phyloP scores from a whole-genome alignment of 345 rosid genomes.

The Geranium brycei region DNA sequence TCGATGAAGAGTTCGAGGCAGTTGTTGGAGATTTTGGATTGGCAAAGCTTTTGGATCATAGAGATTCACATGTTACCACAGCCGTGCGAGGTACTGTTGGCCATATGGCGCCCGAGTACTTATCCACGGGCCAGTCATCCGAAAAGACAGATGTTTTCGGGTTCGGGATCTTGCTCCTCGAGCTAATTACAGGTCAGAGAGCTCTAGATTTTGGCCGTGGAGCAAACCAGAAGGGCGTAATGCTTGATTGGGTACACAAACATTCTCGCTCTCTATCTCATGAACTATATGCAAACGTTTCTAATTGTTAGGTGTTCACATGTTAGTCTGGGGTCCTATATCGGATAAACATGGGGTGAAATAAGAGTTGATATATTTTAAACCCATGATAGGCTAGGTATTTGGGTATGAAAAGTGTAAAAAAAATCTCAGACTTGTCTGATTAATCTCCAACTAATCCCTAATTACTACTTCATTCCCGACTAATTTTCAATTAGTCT shows the following conservation, averaged over 20 bases:
- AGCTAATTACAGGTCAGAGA: conserved; percentile 73
- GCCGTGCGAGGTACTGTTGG: conserved; percentile 85
- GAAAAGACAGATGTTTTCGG: conserved; percentile 87
- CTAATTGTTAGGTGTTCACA: not conserved
- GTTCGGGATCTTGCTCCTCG: conserved; percentile 80
- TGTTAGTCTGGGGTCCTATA: too few relatives aligned
- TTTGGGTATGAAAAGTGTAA: too few relatives aligned
- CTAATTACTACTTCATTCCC: too few relatives aligned
- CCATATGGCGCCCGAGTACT: conserved; percentile 83
- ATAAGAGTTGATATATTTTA: too few relatives aligned
- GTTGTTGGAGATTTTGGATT: conserved; percentile 88
- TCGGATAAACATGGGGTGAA: too few relatives aligned
- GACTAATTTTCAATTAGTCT: too few relatives aligned
- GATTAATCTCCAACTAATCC: not conserved
- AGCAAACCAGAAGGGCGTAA: conserved; percentile 69
- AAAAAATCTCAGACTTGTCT: too few relatives aligned
- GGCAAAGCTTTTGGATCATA: conserved; percentile 84
- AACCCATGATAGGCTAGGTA: too few relatives aligned
- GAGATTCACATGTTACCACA: conserved; percentile 79
- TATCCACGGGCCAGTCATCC: conserved; percentile 74
- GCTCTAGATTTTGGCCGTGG: conserved; percentile 78
- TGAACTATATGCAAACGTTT: too few relatives aligned
- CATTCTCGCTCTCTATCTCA: conserved; percentile 5
- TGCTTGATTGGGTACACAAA: conserved; percentile 94
- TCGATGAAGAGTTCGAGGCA: conserved; percentile 80